A percentile compares a stretch with the other conserved stretches of the same genome.
These are phyloP conservation scores for Daldinia decipiens DNA, from an alignment of 495 filamentous ascomycete genomes.

Conservation along the genomic window DNA sequence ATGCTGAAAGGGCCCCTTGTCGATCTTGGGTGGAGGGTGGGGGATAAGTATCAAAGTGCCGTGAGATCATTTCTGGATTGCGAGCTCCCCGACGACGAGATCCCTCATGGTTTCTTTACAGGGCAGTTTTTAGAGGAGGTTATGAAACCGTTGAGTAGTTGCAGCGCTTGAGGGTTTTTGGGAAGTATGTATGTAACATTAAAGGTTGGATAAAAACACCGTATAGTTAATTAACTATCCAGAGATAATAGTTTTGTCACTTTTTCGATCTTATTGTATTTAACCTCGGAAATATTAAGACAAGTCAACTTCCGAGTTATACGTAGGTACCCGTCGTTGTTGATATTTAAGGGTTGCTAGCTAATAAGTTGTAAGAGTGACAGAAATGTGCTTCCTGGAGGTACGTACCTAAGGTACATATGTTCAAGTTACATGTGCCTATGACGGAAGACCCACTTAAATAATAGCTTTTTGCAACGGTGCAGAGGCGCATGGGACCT, in stretches of 20 bases:
- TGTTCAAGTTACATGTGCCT: slow-evolving; percentile 26
- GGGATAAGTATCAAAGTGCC: slow-evolving; percentile 12
- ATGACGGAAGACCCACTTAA: slow-evolving; percentile 42
- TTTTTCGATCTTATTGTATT: too few relatives aligned
- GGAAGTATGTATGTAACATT: too few relatives aligned
- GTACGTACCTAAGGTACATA: not conserved
- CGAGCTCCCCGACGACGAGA: not conserved
- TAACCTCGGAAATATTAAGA: too few relatives aligned
- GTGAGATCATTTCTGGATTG: slow-evolving; percentile 10
- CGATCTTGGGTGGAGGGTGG: slow-evolving; percentile 18
- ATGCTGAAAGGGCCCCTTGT: not conserved
- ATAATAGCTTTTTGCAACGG: slow-evolving; percentile 30
- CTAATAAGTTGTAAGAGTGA: too few relatives aligned
- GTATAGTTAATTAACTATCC: too few relatives aligned
- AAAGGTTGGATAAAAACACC: too few relatives aligned
- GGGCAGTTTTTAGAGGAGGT: slow-evolving; percentile 12
- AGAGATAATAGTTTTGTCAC: too few relatives aligned
- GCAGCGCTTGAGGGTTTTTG: not conserved
- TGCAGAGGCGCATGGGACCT: slow-evolving; percentile 35
- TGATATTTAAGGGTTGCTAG: too few relatives aligned
- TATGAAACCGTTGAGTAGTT: slow-evolving; percentile 11
- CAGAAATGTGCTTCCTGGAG: too few relatives aligned
- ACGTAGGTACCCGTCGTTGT: not conserved
- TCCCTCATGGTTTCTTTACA: slow-evolving; percentile 1
- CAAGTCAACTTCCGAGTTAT: not conserved